Conservation (phyloP, 306 rosid species). For the Vigna radiata region DNA sequence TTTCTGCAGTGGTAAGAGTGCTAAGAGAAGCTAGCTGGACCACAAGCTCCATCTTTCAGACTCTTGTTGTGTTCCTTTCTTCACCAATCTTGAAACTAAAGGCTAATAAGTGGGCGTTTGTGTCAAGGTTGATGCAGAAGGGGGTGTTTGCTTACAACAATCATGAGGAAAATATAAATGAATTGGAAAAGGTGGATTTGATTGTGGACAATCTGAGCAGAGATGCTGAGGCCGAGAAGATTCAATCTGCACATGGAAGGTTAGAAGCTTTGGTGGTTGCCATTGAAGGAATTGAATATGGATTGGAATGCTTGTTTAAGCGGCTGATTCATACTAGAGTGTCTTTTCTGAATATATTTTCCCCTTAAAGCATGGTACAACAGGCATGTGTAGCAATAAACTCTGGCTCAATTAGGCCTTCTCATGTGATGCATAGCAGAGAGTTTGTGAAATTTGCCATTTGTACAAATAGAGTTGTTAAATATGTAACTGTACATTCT, state of each 20-base stretch:
- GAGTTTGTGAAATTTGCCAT: slow-evolving; percentile 28
- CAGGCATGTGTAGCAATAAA: neutral
- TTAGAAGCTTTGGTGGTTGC: slow-evolving; percentile 59
- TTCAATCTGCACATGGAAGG: slow-evolving; percentile 53
- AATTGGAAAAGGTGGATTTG: slow-evolving; percentile 68
- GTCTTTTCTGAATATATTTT: slow-evolving; percentile 63
- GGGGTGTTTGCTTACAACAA: slow-evolving; percentile 46
- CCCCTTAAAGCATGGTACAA: slow-evolving; percentile 40
- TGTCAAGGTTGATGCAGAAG: slow-evolving; percentile 67
- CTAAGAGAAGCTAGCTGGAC: slow-evolving; percentile 66
- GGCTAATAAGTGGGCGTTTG: slow-evolving; percentile 71
- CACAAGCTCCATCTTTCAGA: slow-evolving; percentile 56
- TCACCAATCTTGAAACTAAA: slow-evolving; percentile 59
- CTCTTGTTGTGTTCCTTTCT: slow-evolving; percentile 62
- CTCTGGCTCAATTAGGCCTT: neutral
- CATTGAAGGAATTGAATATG: slow-evolving; percentile 62
- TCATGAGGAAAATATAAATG: slow-evolving; percentile 50
- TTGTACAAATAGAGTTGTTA: slow-evolving; percentile 35
- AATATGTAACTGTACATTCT: slow-evolving; percentile 25
- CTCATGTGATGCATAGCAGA: slow-evolving; percentile 8
- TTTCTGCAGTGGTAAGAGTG: slow-evolving; percentile 59
- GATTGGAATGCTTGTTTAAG: slow-evolving; percentile 70
- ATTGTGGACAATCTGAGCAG: slow-evolving; percentile 36
- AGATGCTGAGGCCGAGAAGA: slow-evolving; percentile 52
- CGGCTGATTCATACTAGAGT: slow-evolving; percentile 67